These are phyloP conservation scores for Sequoiadendron giganteum DNA, from an alignment of 75 land plant species.

Conservation along the genomic window DNA sequence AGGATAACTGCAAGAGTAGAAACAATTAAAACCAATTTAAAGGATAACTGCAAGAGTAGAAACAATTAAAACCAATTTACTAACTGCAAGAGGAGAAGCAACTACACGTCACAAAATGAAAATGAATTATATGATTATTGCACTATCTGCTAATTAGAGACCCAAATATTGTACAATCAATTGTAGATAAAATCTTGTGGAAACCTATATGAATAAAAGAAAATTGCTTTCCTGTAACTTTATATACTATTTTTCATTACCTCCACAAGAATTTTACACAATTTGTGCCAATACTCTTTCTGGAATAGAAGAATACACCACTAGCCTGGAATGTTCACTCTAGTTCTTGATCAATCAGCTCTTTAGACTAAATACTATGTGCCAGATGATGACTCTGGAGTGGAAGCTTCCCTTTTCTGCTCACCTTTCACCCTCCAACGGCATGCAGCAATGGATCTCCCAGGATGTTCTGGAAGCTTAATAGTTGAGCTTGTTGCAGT, in stretches of 20 bases:
- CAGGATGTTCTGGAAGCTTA: background rate
- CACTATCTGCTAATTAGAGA: background rate
- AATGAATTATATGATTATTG: background rate
- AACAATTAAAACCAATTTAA: background rate
- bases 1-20: background rate
- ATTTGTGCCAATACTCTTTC: no score
- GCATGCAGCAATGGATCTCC: background rate
- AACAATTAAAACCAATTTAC: background rate
- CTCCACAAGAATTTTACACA: no score
- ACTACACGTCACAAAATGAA: background rate
- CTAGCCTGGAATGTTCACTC: background rate
- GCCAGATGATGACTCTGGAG: background rate
- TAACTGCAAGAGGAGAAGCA: background rate
- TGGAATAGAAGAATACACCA: background rate
- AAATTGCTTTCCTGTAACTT: no score
- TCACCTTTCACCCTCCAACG: conserved; percentile 6
- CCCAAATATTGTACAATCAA: no score
- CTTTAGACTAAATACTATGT: background rate
- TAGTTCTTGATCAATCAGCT: background rate
- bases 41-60: background rate
- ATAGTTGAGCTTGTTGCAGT: background rate
- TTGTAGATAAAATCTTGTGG: no score
- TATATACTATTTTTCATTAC: no score
- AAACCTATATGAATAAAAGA: no score
- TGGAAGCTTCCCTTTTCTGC: background rate